Evolutionary conservation across 2,329 filamentous ascomycete genomes (phyloP).

Genomic region (Penicillium sp.): DNA sequence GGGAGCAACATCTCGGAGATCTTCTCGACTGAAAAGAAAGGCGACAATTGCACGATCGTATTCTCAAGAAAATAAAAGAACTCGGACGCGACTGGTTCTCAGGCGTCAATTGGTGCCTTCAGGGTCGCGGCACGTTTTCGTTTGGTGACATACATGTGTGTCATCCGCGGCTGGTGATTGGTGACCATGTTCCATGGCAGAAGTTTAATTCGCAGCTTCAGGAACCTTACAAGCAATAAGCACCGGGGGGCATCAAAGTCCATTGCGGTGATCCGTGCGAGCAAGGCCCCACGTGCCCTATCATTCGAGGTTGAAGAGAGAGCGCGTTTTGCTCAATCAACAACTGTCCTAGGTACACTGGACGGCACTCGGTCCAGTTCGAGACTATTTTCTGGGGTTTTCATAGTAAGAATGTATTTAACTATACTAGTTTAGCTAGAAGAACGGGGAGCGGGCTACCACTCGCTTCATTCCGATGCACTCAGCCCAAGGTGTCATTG

Average conservation of each 20-base stretch:
- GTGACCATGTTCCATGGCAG: neutral
- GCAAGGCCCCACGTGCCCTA: no score
- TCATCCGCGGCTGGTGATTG: neutral
- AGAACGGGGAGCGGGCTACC: no score
- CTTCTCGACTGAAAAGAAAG: neutral
- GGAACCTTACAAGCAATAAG: neutral
- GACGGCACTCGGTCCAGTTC: no score
- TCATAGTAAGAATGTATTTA: no score
- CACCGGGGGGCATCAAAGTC: neutral
- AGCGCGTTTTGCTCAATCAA: no score
- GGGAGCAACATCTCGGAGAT: constrained; percentile 3
- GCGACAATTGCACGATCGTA: neutral
- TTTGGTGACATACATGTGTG: neutral
- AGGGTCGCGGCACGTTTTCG: neutral
- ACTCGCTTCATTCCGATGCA: no score
- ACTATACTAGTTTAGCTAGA: no score
- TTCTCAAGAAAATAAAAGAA: neutral
- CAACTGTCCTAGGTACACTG: no score
- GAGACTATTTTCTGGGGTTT: no score
- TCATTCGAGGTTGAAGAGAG: no score
- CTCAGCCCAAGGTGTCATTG: neutral
- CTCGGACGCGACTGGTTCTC: neutral
- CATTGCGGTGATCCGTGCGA: neutral
- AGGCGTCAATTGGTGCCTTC: neutral
- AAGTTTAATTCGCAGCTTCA: neutral